phyloP scores from a whole-genome alignment of 2,329 filamentous ascomycete genomes.

The Venturia nashicola region DNA sequence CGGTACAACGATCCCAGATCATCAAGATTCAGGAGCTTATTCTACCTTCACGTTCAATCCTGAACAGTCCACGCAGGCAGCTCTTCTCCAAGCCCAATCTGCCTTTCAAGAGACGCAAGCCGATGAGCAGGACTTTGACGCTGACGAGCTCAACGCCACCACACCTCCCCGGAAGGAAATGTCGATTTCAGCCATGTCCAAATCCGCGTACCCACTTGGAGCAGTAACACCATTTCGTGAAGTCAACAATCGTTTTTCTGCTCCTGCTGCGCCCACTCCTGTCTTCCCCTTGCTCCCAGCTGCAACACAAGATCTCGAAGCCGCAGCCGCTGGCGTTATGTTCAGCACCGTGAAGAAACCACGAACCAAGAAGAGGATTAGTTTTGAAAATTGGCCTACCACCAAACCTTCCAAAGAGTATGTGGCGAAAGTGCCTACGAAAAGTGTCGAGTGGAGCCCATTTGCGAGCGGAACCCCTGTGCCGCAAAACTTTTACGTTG shows the following conservation, averaged over 20 bases:
- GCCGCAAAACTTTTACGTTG: neutral
- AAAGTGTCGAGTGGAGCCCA: neutral
- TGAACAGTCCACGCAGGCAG: constrained; percentile 23
- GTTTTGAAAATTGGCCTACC: constrained; percentile 5
- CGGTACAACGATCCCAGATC: neutral
- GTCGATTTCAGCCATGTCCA: neutral
- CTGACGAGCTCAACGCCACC: neutral
- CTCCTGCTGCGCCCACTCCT: neutral
- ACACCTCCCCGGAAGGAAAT: neutral
- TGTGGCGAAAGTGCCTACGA: neutral
- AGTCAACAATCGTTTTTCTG: neutral
- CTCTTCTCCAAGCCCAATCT: constrained; percentile 21
- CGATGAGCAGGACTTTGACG: neutral
- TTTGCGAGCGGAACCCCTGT: neutral
- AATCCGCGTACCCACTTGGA: neutral
- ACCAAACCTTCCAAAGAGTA: neutral
- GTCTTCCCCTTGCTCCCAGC: neutral
- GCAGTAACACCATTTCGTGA: constrained; percentile 4
- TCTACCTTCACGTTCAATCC: constrained; percentile 2
- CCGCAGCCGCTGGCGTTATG: constrained; percentile 4
- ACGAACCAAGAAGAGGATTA: neutral
- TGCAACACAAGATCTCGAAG: constrained; percentile 7
- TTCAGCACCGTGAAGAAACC: constrained; percentile 10
- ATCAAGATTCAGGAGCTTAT: constrained; percentile 5
- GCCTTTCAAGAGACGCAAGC: constrained; percentile 20